These are phyloP conservation scores for Stagonosporopsis cucurbitacearum DNA, from an alignment of 2,329 filamentous ascomycete species.

Conservation along the genomic window DNA sequence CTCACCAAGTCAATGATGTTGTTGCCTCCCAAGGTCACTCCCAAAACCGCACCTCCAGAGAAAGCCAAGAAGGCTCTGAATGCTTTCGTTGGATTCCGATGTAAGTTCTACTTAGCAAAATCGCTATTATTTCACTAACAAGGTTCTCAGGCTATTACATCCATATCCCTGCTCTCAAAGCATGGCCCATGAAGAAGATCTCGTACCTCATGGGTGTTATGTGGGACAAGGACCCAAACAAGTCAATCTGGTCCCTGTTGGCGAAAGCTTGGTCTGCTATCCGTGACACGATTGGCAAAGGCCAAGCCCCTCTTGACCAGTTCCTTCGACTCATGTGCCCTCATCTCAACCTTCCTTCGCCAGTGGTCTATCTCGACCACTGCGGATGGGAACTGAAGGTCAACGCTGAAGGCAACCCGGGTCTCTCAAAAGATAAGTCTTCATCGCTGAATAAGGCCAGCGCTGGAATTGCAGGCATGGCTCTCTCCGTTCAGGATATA, in stretches of 20 bases:
- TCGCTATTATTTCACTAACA: conserved; percentile 10
- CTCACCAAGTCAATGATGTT: conserved; percentile 21
- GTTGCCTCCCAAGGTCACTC: conserved; percentile 3
- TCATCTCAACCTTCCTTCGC: conserved; percentile 56
- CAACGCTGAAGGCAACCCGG: conserved; percentile 34
- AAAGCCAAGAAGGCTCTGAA: conserved; percentile 44
- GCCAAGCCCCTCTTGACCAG: conserved; percentile 54
- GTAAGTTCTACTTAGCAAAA: conserved; percentile 24
- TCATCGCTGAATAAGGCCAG: conserved; percentile 22
- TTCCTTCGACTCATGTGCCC: conserved; percentile 57
- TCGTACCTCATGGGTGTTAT: conserved; percentile 58
- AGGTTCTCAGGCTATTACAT: conserved; percentile 57
- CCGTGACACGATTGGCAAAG: conserved; percentile 58
- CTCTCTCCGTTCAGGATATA: conserved; percentile 46
- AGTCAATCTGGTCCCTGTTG: conserved; percentile 60
- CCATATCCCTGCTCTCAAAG: conserved; percentile 51
- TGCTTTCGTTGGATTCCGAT: conserved; percentile 47
- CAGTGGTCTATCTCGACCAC: conserved; percentile 54
- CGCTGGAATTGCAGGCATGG: conserved; percentile 29
- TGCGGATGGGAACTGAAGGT: conserved; percentile 56
- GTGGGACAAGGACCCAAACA: conserved; percentile 59
- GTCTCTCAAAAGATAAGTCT: conserved; percentile 21
- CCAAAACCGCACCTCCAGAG: background rate
- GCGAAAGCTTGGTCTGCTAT: conserved; percentile 63
- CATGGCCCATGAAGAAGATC: conserved; percentile 59